phyloP scores from a whole-genome alignment of 495 filamentous ascomycete genomes.

The Annulohypoxylon bovei region DNA sequence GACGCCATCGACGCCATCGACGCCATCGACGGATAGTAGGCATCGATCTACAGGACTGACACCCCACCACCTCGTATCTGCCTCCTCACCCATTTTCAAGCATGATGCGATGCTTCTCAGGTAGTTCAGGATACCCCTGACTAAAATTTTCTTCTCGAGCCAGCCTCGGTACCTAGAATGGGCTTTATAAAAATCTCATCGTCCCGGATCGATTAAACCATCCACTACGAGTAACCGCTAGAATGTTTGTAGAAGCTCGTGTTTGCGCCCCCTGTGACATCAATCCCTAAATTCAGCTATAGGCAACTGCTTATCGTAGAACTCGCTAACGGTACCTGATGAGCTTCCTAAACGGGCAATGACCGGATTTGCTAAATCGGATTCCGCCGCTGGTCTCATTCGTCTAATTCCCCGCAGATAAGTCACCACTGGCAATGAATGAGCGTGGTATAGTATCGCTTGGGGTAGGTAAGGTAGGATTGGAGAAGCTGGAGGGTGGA shows the following conservation, averaged over 20 bases:
- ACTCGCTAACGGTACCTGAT: slow-evolving; percentile 15
- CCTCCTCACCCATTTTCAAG: background rate
- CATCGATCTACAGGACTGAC: background rate
- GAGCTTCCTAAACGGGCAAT: slow-evolving; percentile 35
- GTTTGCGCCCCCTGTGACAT: background rate
- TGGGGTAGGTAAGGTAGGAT: slow-evolving; percentile 5
- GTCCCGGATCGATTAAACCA: background rate
- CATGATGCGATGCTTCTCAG: background rate
- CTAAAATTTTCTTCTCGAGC: background rate
- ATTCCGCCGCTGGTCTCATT: slow-evolving; percentile 4
- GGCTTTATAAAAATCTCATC: background rate
- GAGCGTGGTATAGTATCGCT: background rate
- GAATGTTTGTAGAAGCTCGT: slow-evolving; percentile 1
- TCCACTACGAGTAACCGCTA: background rate
- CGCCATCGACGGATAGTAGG: background rate
- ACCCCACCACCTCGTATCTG: slow-evolving; percentile 5
- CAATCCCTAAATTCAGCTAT: background rate
- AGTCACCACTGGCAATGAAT: slow-evolving; percentile 9
- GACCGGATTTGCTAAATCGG: slow-evolving; percentile 2
- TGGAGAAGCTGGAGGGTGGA: slow-evolving; percentile 18
- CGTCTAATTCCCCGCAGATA: slow-evolving; percentile 33
- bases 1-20: background rate
- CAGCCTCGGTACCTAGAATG: background rate
- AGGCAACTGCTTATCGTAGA: slow-evolving; percentile 8
- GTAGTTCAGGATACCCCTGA: background rate